A percentile compares a stretch with the other conserved stretches of the same genome.
phyloP scores from a whole-genome alignment of 179 eudicot species.

The Pouteria campechiana region DNA sequence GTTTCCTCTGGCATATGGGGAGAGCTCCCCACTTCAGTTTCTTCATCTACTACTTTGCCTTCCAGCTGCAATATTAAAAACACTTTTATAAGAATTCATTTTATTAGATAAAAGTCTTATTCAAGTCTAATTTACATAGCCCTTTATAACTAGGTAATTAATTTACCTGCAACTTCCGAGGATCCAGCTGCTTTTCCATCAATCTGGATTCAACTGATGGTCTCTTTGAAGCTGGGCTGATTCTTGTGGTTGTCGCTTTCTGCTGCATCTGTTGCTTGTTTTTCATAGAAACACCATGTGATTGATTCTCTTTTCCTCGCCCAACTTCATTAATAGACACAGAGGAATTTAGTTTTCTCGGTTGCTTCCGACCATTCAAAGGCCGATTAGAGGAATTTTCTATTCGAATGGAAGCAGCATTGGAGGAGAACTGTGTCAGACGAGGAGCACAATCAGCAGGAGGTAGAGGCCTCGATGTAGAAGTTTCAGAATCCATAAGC shows the following conservation, averaged over 20 bases:
- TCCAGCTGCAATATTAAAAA: slow-evolving; percentile 38
- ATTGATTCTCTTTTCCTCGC: slow-evolving; percentile 37
- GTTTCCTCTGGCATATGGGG: slow-evolving; percentile 19
- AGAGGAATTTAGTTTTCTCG: too few species aligned
- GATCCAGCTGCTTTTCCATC: slow-evolving; percentile 11
- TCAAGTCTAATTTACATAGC: background rate
- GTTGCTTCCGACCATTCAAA: too few species aligned
- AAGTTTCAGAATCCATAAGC: slow-evolving; percentile 6
- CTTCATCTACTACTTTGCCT: slow-evolving; percentile 22
- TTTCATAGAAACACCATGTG: slow-evolving; percentile 10
- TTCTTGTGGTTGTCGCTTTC: slow-evolving; percentile 4
- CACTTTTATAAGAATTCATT: background rate
- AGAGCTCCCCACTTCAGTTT: slow-evolving; percentile 13
- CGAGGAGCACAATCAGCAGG: background rate
- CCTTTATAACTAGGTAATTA: background rate
- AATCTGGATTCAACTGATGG: slow-evolving; percentile 24
- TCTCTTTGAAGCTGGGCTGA: slow-evolving; percentile 16
- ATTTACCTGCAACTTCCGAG: slow-evolving; percentile 32
- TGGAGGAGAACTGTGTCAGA: too few species aligned
- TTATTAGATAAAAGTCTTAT: background rate
- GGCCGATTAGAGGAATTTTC: too few species aligned
- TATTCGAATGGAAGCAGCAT: too few species aligned
- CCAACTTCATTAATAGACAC: slow-evolving; percentile 18
- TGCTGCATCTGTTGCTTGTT: slow-evolving; percentile 17
- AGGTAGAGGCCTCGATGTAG: slow-evolving; percentile 10